Base-by-base conservation (phyloP, 805 yeast genomes). In the Suhomyces pyralidae region DNA sequence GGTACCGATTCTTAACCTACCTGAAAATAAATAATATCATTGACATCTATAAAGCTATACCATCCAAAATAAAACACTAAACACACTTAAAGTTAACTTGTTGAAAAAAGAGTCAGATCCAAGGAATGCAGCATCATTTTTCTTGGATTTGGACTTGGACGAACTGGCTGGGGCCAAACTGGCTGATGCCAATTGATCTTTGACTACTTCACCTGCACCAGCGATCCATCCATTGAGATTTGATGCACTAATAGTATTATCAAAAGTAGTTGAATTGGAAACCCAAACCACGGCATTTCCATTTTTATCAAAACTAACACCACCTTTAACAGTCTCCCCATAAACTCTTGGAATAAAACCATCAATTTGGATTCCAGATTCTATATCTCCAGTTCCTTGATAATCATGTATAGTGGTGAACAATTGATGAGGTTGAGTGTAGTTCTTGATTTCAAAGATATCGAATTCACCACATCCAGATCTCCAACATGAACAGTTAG, bases 381-480 rank as follows among this genome's bases (percentile, higher is more conserved):
- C 80, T 58, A 87, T 78, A 61, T 81, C 79, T 51, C 72, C 86
- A 45, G 85, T 81, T 40, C 89, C 90, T 68, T 87, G 94, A 76
- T 79, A 87, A 62, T 85, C 89, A 65, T 87, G 94, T 65, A 87
- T 71, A 7, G 92, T 85, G 17, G 90, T 76, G 69, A 74, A 84
- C 59, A 87, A 75, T 52, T 83, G 77, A 48, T 67, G 67, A 24
- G 80, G 66, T 57, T 81, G 81, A 14, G 90, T 82, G 51, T 72
- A 69, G 68, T 86, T 86, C 82, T 84, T 79, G 40, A 83, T 84
- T 71, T 87, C 93, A 64, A 86, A 86, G 58, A 85, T 80, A 68
- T 86, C 93, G 59, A 82, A 85, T 68, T 86, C 91, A 65, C 92
- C 91, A 69, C 91, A 85, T 9, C 92, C 93, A 26, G 86, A 78